A percentile compares a stretch with the other conserved stretches of the same genome.
Conservation (phyloP, 1,139 yeast genomes). For the Geotrichum cucujoidarum region DNA sequence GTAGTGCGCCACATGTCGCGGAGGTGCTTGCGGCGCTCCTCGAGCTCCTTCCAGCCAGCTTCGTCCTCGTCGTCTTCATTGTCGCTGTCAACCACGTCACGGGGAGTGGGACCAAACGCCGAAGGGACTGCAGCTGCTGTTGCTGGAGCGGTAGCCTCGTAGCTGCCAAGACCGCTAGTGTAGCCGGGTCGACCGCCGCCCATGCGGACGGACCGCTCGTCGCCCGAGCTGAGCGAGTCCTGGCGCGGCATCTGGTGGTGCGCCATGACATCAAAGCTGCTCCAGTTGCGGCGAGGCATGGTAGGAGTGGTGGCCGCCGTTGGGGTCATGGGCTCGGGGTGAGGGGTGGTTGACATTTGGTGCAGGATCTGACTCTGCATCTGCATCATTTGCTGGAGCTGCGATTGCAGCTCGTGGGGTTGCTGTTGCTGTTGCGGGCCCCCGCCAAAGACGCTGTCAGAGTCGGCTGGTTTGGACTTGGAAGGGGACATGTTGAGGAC, state of each 20-base stretch:
- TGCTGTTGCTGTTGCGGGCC: background rate
- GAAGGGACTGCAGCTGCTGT: background rate
- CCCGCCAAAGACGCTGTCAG: background rate
- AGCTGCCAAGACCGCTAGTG: too few relatives aligned
- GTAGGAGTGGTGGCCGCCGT: background rate
- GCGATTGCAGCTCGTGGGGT: slow-evolving; percentile 22
- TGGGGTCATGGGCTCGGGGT: background rate
- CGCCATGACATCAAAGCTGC: slow-evolving; percentile 13
- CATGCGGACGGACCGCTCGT: background rate
- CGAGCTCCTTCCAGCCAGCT: slow-evolving; percentile 18
- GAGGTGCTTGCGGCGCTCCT: slow-evolving; percentile 6
- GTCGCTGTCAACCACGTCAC: background rate
- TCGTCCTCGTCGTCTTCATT: slow-evolving; percentile 17
- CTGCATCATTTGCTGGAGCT: slow-evolving; percentile 24
- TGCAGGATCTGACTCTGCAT: slow-evolving; percentile 23
- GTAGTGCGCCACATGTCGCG: slow-evolving; percentile 15
- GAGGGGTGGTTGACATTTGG: slow-evolving; percentile 20
- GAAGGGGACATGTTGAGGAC: slow-evolving; percentile 6
- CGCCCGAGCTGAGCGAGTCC: slow-evolving; percentile 15
- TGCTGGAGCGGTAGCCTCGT: too few relatives aligned
- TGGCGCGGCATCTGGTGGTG: background rate
- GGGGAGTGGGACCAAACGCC: background rate
- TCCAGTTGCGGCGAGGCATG: slow-evolving; percentile 10
- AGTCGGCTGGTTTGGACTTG: slow-evolving; percentile 6
- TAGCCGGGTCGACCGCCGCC: slow-evolving; percentile 4